Evolutionary conservation across 2,329 filamentous ascomycete species (phyloP).

Genomic region (Lachnellula cervina): DNA sequence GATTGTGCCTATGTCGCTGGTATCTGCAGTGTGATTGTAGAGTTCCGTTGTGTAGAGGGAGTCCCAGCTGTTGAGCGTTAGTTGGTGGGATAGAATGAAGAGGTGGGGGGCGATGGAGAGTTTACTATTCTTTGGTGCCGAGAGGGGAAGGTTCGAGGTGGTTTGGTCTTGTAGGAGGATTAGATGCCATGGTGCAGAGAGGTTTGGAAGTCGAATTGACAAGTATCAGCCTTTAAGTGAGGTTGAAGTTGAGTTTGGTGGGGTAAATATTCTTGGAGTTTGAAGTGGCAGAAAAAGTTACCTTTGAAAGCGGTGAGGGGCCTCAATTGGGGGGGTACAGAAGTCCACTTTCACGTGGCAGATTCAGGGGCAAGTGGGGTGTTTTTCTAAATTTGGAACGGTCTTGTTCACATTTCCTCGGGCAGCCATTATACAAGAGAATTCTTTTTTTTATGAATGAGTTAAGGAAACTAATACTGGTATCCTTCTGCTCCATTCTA

Average conservation of each 20-base stretch:
- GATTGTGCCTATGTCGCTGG: slow-evolving; percentile 77
- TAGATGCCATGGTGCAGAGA: slow-evolving; percentile 13
- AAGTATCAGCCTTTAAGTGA: too few relatives aligned
- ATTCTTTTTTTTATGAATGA: slow-evolving; percentile 6
- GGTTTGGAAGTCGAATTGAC: too few relatives aligned
- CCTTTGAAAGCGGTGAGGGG: too few relatives aligned
- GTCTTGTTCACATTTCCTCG: neutral
- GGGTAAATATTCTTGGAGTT: too few relatives aligned
- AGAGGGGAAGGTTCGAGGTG: slow-evolving; percentile 71
- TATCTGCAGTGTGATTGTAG: slow-evolving; percentile 64
- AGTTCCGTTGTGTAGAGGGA: slow-evolving; percentile 67
- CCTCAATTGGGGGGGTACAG: too few relatives aligned
- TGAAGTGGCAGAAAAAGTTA: too few relatives aligned
- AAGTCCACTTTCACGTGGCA: too few relatives aligned
- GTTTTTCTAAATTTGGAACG: neutral
- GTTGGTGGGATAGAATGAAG: neutral
- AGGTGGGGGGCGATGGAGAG: neutral
- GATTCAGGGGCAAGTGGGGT: neutral
- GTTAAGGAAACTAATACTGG: slow-evolving; percentile 24
- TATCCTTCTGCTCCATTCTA: slow-evolving; percentile 32
- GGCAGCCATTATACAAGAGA: neutral
- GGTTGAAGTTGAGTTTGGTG: too few relatives aligned
- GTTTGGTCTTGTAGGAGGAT: slow-evolving; percentile 42
- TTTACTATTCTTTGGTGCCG: slow-evolving; percentile 87
- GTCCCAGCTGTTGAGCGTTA: slow-evolving; percentile 60